A percentile compares a stretch with the other conserved stretches of the same genome.
phyloP scores from a whole-genome alignment of 2,329 filamentous ascomycete species.

The Cercospora citrullina region DNA sequence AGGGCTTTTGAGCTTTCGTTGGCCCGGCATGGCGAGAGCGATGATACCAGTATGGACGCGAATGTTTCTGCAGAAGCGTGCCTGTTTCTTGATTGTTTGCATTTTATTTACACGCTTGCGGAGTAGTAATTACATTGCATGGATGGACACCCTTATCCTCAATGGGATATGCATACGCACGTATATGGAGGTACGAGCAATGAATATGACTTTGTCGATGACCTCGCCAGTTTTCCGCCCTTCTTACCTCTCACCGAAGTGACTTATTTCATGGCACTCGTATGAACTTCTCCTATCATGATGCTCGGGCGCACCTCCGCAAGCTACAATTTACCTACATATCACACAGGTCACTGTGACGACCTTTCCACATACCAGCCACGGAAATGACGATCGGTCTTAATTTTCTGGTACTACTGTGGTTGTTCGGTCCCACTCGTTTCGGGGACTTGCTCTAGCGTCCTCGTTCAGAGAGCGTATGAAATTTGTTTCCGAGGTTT shows the following conservation, averaged over 20 bases:
- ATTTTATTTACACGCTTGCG: background rate
- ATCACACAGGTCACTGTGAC: background rate
- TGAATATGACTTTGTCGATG: background rate
- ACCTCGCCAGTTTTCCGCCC: background rate
- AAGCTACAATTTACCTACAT: too few species aligned
- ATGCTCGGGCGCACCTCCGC: too few species aligned
- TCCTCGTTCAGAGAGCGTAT: background rate
- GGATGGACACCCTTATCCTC: background rate
- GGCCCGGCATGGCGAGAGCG: background rate
- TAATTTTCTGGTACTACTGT: background rate
- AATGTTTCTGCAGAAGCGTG: background rate
- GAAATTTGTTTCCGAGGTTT: background rate
- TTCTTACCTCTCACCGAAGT: background rate
- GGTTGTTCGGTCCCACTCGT: background rate
- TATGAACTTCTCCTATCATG: too few species aligned
- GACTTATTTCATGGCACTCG: too few species aligned
- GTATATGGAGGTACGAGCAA: conserved; percentile 1
- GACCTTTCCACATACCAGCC: background rate
- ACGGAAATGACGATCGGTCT: background rate
- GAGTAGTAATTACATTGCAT: background rate
- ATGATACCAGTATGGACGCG: conserved; percentile 12
- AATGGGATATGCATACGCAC: background rate
- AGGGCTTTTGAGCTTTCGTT: background rate
- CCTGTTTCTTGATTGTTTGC: background rate
- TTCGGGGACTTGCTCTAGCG: background rate